A percentile compares a stretch with the other conserved stretches of the same genome.
Evolutionary conservation across 2,329 filamentous ascomycete species (phyloP).

Genomic region (Paracamarosporium sp.): DNA sequence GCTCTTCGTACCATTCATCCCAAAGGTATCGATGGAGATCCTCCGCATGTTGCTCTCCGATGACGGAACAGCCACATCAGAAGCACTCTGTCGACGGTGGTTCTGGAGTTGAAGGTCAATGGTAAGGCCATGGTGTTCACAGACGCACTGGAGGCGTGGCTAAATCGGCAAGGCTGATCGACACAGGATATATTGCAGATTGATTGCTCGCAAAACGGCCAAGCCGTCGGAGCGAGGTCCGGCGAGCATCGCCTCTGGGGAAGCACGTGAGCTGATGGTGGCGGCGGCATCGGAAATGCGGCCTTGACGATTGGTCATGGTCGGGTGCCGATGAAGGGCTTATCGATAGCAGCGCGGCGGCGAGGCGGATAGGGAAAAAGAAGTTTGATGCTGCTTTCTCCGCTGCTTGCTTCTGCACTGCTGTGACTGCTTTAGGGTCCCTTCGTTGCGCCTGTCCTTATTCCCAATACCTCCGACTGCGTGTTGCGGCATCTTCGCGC

Average conservation of each 20-base stretch:
- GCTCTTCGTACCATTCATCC: conserved; percentile 27
- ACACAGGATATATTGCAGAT: conserved; percentile 25
- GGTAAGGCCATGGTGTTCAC: conserved; percentile 30
- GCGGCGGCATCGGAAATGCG: conserved; percentile 29
- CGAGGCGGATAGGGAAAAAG: conserved; percentile 15
- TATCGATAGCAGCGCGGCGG: conserved; percentile 38
- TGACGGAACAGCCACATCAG: conserved; percentile 16
- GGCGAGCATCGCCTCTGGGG: conserved; percentile 7
- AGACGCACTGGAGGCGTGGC: conserved; percentile 22
- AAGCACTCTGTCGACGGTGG: conserved; percentile 3
- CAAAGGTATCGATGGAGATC: conserved; percentile 38
- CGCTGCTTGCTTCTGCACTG: conserved; percentile 1
- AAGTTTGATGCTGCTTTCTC: conserved; percentile 11
- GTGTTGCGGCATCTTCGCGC: neutral
- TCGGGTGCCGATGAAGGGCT: conserved; percentile 18
- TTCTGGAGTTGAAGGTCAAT: conserved; percentile 1
- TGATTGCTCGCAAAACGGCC: conserved; percentile 15
- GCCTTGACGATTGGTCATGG: conserved; percentile 20
- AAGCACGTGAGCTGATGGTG: conserved; percentile 20
- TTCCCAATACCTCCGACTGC: neutral
- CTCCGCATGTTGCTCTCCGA: conserved; percentile 24
- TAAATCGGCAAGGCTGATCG: conserved; percentile 31
- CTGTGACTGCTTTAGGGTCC: conserved; percentile 28
- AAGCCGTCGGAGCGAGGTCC: conserved; percentile 6
- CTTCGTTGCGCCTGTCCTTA: conserved; percentile 14